These are phyloP conservation scores for Coprinellus micaceus DNA, from an alignment of 768 basidiomycete genomes.

Conservation along the genomic window DNA sequence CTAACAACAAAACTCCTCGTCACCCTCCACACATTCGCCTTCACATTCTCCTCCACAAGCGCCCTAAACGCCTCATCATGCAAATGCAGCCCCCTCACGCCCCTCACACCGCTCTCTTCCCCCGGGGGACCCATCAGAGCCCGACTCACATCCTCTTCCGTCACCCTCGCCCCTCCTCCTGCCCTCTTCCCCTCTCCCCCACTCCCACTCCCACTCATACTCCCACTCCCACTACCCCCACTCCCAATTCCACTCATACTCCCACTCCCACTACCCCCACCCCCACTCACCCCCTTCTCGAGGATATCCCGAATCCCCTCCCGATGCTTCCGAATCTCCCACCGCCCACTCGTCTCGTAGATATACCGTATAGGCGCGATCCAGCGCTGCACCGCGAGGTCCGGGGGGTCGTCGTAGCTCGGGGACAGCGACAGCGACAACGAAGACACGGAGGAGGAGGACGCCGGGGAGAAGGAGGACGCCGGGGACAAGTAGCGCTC, in stretches of 20 bases:
- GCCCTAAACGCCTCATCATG: conserved; percentile 38
- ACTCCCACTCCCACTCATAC: not conserved
- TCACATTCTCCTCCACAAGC: conserved; percentile 43
- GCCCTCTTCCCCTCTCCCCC: conserved; percentile 5
- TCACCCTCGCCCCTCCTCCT: no score
- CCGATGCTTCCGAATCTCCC: conserved; percentile 34
- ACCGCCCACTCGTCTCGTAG: conserved; percentile 33
- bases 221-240: not conserved
- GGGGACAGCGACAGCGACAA: not conserved
- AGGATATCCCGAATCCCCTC: conserved; percentile 13
- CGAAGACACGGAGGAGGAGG: not conserved
- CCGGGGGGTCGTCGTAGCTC: conserved; percentile 13
- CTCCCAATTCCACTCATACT: not conserved
- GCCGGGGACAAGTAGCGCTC: not conserved
- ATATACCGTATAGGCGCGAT: conserved; percentile 37
- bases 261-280: not conserved
- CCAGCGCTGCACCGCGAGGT: conserved; percentile 37
- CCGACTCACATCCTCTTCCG: no score
- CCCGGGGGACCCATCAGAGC: no score
- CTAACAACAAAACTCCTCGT: conserved; percentile 25
- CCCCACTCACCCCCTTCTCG: no score
- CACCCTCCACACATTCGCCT: conserved; percentile 27
- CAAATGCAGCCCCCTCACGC: conserved; percentile 24
- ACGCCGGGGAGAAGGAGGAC: not conserved
- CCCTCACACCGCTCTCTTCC: no score